These are phyloP conservation scores for Diaporthe humulicola DNA, from an alignment of 2,329 filamentous ascomycete genomes.

Conservation along the genomic window DNA sequence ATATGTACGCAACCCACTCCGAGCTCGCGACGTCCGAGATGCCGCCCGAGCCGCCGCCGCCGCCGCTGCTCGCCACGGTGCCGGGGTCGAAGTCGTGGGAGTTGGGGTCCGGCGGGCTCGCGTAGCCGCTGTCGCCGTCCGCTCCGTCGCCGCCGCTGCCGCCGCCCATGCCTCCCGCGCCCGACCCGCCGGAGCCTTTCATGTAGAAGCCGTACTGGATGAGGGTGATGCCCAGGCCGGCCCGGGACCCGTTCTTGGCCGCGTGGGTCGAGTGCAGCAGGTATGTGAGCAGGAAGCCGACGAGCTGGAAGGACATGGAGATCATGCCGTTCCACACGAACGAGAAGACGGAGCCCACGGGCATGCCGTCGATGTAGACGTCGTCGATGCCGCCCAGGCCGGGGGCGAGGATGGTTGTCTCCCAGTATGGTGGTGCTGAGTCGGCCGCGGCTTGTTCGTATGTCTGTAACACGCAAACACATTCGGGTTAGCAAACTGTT, in stretches of 20 bases:
- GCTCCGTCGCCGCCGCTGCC: conserved; percentile 52
- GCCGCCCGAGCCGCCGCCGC: conserved; percentile 54
- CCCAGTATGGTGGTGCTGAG: conserved; percentile 97
- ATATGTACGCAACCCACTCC: conserved; percentile 90
- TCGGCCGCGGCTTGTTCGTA: conserved; percentile 99
- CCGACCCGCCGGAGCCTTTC: conserved; percentile 69
- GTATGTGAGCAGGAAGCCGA: conserved; percentile 98
- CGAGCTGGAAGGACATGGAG: conserved; percentile 95
- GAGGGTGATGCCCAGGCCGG: conserved; percentile 92
- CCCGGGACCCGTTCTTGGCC: conserved; percentile 96
- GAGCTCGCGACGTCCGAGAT: conserved; percentile 74
- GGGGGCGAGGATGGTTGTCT: conserved; percentile 96
- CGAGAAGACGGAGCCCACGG: conserved; percentile 88
- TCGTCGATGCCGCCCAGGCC: conserved; percentile 92
- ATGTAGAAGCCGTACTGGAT: conserved; percentile 98
- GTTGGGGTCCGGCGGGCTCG: conserved; percentile 87
- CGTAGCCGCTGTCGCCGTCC: conserved; percentile 68
- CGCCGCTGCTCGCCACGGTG: conserved; percentile 63
- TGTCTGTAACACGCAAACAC: conserved; percentile 67
- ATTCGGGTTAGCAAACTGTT: conserved; percentile 50
- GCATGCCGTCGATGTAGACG: conserved; percentile 96
- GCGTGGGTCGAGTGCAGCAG: conserved; percentile 98
- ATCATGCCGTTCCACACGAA: conserved; percentile 97
- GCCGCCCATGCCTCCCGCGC: conserved; percentile 52
- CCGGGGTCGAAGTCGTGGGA: conserved; percentile 88